Evolutionary conservation across 1,284 basidiomycete species (phyloP).

Genomic region (Moesziomyces sp.): DNA sequence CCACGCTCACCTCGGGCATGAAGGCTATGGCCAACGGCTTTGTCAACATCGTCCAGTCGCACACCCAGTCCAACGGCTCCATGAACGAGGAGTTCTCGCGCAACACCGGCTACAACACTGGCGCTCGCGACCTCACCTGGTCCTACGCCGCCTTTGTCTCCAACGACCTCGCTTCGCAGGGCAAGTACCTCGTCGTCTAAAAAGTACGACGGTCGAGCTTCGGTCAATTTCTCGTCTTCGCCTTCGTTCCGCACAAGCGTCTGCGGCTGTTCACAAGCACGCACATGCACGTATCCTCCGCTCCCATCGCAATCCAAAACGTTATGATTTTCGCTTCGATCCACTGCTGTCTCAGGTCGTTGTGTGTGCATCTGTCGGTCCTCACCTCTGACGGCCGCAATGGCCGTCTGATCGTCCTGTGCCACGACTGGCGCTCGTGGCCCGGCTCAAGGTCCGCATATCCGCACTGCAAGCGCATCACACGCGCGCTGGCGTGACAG

Average conservation of each 20-base stretch:
- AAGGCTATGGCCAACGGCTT: slow-evolving; percentile 45
- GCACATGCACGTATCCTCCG: too few relatives aligned
- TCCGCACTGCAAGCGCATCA: too few relatives aligned
- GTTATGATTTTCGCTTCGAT: too few relatives aligned
- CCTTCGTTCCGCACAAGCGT: too few relatives aligned
- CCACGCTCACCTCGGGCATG: slow-evolving; percentile 35
- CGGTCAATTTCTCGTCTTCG: too few relatives aligned
- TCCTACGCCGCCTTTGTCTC: slow-evolving; percentile 51
- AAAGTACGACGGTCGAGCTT: background rate
- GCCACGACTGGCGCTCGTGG: slow-evolving; percentile 60
- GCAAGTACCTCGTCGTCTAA: slow-evolving; percentile 28
- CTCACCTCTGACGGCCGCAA: slow-evolving; percentile 34
- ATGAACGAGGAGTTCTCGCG: slow-evolving; percentile 52
- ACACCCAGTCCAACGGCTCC: slow-evolving; percentile 47
- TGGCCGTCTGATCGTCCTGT: slow-evolving; percentile 52
- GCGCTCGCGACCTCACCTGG: slow-evolving; percentile 59
- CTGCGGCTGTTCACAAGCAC: too few relatives aligned
- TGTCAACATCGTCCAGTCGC: slow-evolving; percentile 41
- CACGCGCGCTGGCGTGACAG: too few relatives aligned
- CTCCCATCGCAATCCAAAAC: too few relatives aligned
- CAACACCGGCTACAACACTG: slow-evolving; percentile 45
- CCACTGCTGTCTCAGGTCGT: too few relatives aligned
- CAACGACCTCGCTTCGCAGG: slow-evolving; percentile 33
- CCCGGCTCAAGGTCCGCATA: slow-evolving; percentile 52
- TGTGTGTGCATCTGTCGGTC: background rate